Evolutionary conservation across 805 yeast genomes (phyloP).

Genomic region (Soucietia sequanensis): DNA sequence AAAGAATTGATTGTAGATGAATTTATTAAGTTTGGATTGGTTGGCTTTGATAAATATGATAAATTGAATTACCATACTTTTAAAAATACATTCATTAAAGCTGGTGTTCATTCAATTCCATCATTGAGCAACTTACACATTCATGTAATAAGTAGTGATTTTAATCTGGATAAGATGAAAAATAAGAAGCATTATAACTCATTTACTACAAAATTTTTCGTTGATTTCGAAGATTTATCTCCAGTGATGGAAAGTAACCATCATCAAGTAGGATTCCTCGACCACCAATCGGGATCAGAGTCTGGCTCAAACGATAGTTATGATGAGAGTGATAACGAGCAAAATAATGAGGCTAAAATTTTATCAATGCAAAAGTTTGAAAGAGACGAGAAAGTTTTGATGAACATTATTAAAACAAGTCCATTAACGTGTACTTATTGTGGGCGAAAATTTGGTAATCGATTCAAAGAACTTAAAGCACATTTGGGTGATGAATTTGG

Average conservation of each 20-base stretch:
- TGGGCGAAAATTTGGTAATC: slow-evolving; percentile 20
- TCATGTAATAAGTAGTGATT: slow-evolving; percentile 69
- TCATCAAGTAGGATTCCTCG: too few relatives aligned
- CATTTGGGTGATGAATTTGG: slow-evolving; percentile 27
- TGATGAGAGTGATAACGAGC: too few relatives aligned
- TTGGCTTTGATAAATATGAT: slow-evolving; percentile 10
- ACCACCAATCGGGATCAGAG: background rate
- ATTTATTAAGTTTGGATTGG: slow-evolving; percentile 18
- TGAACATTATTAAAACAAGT: slow-evolving; percentile 13
- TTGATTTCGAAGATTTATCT: slow-evolving; percentile 46
- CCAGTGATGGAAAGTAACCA: slow-evolving; percentile 14
- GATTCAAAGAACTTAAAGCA: slow-evolving; percentile 22
- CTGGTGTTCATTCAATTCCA: slow-evolving; percentile 72
- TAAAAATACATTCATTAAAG: slow-evolving; percentile 33
- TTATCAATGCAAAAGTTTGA: background rate
- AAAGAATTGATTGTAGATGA: slow-evolving; percentile 28
- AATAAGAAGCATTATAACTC: slow-evolving; percentile 68
- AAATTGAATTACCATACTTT: slow-evolving; percentile 13
- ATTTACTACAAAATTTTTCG: slow-evolving; percentile 65
- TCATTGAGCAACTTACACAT: slow-evolving; percentile 69
- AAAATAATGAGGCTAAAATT: background rate
- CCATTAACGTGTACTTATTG: slow-evolving; percentile 30
- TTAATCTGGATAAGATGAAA: slow-evolving; percentile 53
- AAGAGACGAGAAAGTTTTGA: slow-evolving; percentile 5
- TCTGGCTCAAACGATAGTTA: background rate